A percentile compares a stretch with the other conserved stretches of the same genome.
These are phyloP conservation scores for Phytophthora sp. DNA, from an alignment of 352 stramenopile genomes.

Conservation along the genomic window DNA sequence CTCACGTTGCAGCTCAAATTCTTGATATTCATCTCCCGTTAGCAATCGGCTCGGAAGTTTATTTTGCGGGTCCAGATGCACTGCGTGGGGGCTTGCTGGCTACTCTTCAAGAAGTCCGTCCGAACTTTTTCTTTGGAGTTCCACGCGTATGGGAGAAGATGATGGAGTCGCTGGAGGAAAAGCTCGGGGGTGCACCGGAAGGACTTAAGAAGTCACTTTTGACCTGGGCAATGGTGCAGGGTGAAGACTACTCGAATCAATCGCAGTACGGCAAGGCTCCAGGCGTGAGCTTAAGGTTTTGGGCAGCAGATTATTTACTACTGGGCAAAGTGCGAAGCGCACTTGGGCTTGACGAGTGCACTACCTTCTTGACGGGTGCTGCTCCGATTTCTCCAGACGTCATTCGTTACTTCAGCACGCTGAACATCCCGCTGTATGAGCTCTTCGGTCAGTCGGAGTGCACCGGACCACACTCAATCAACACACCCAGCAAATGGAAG, in stretches of 20 bases:
- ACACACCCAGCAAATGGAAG: constrained; percentile 81
- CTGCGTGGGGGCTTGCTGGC: constrained; percentile 68
- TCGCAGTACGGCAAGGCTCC: constrained; percentile 70
- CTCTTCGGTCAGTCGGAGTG: constrained; percentile 93
- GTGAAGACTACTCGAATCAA: constrained; percentile 57
- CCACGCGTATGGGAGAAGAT: constrained; percentile 90
- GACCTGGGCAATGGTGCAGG: constrained; percentile 83
- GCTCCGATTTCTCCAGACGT: constrained; percentile 65
- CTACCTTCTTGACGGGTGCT: constrained; percentile 85
- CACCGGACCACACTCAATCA: constrained; percentile 84
- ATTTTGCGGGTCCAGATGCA: constrained; percentile 78
- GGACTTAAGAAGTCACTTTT: constrained; percentile 87
- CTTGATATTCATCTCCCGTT: constrained; percentile 82
- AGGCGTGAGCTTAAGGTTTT: constrained; percentile 69
- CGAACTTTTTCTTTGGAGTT: constrained; percentile 85
- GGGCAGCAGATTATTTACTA: constrained; percentile 84
- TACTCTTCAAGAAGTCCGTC: constrained; percentile 69
- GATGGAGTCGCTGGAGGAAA: constrained; percentile 79
- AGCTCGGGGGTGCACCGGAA: constrained; percentile 20
- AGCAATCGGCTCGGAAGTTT: constrained; percentile 64
- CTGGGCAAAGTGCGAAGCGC: constrained; percentile 80
- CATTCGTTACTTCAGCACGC: constrained; percentile 89
- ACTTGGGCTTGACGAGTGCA: constrained; percentile 84
- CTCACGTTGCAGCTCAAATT: constrained; percentile 80
- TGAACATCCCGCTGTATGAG: constrained; percentile 95